Evolutionary conservation across 257 asterid species (phyloP), one percentile per base, ranked within the genome.

Genomic region (Nyctanthes arbortristis): DNA sequence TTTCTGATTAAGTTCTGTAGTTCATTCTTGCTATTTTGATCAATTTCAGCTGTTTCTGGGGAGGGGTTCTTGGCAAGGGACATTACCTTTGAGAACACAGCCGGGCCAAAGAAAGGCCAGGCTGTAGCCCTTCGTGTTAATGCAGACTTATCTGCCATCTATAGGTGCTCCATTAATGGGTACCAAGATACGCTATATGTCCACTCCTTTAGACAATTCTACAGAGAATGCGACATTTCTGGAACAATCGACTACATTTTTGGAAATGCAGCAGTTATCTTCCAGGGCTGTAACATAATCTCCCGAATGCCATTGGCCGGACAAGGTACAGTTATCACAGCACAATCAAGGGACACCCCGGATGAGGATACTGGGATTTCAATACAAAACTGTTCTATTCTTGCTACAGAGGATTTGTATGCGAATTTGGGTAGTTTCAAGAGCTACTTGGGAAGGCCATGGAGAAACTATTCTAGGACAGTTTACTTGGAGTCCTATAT

Each of bases 61-160:
- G 90, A 82, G 8, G 97, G 98, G 1, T 93, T 90, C 69, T 78
- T 93, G 22, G 98, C 96, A 1, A 93, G 96, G 0, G 98, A 84
- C 84, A 75, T 93, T 57, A 76, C 86, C 0, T 72, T 93, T 73
- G 90, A 85, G 78, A 93, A 93, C 84, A 69, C 89, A 8, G 98
- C 97, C 0, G 97, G 98, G 13, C 88, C 95, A 2, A 70, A 75
- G 73, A 90, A 88, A 77, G 79, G 84, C 70, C 98, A 93, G 68
- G 98, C 98, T 0, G 98, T 84, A 0, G 97, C 98, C 63, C 90
- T 93, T 4, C 93, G 97, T 1, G 60, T 90, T 33, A 90, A 75
- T 32, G 92, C 96, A 0, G 96, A 93, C 75, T 49, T 85, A 0
- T 78, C 88, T 0, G 97, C 96, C 1, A 64, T 93, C 2, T 90